Base-by-base conservation (phyloP, 768 basidiomycete species). In the Holtermannia corniformis region DNA sequence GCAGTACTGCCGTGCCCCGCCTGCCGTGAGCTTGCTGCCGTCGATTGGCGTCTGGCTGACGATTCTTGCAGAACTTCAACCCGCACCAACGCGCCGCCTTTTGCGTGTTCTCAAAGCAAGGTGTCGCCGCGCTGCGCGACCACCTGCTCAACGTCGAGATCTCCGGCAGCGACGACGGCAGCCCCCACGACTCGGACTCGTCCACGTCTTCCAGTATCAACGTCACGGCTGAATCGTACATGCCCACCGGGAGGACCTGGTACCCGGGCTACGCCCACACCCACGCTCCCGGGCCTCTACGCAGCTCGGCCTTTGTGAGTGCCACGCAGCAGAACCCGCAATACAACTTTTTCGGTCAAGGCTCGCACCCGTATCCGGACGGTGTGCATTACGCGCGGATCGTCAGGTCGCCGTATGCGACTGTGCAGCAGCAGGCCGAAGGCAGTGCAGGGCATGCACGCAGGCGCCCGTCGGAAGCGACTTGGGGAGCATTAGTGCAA, bases 61-160 rank as follows among this genome's bases (percentile, higher is more conserved):
- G 43, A 23, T 27, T 43, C n/a, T 22, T 43, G 3, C 65, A 93
- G 89, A 89, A 93, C 51, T 97, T 93, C 72, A 96, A 87, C 65
- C 77, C 83, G 32, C 84, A 83, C 44, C 95, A 99, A 69, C 82
- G 88, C 46, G 77, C 80, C 19, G 82, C 88, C 3, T 99, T 97
- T 69, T 97, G 95, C 72, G 95, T 99, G 14, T 99, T 87, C 75
- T 96, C 93, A 11, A 88, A 90, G 20, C 83, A 83, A 59, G 92
- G 93, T 5, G 87, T 99, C 1, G 75, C 79, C 11, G 83, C 89
- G 45, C 78, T 99, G 19, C 80, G 93, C 26, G 75, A 81, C 16
- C 91, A 82, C 70, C 75, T 99, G 7, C 16, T 37, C 10, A 7
- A 16, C 16, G 10, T 37, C 32, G 10, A 37, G 7, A 16, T 16